Conservation (phyloP, 257 asterid genomes). For the Echites panduratus region DNA sequence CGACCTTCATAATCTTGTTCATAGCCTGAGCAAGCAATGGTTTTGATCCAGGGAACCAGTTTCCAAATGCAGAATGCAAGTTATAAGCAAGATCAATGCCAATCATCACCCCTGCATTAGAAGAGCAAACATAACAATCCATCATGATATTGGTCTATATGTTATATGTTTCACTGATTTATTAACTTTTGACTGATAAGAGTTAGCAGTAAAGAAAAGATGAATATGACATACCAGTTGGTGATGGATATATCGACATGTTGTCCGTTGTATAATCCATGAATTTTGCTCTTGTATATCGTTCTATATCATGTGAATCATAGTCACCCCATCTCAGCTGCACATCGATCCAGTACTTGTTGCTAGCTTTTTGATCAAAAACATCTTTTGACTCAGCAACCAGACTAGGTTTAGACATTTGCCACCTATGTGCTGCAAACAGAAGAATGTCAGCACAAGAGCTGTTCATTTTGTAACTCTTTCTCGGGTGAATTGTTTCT, state of each 20-base stretch:
- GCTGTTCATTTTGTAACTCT: slow-evolving; percentile 99
- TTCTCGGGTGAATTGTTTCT: slow-evolving; percentile 96
- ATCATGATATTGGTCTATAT: no score
- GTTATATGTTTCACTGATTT: no score
- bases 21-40: slow-evolving; percentile 97
- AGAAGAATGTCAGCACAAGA: slow-evolving; percentile 95
- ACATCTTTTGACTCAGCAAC: slow-evolving; percentile 99
- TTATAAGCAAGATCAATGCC: slow-evolving; percentile 95
- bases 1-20: slow-evolving; percentile 99
- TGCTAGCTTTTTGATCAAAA: slow-evolving; percentile 97
- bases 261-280: slow-evolving; percentile 99
- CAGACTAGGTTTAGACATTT: slow-evolving; percentile 98
- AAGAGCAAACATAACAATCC: slow-evolving; percentile 5
- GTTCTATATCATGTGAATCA: slow-evolving; percentile 95
- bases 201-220: neutral
- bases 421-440: slow-evolving; percentile 99
- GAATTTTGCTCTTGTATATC: slow-evolving; percentile 92
- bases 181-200: neutral
- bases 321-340: slow-evolving; percentile 99
- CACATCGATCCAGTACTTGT: slow-evolving; percentile 97
- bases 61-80: slow-evolving; percentile 96
- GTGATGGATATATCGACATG: slow-evolving; percentile 98
- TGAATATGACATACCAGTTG: slow-evolving; percentile 56
- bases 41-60: slow-evolving; percentile 99
- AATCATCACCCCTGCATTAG: slow-evolving; percentile 85